A percentile compares a stretch with the other conserved stretches of the same genome.
Evolutionary conservation across 192 early-diverging fungal species (phyloP).

Genomic region (Pilobolus umbonatus): DNA sequence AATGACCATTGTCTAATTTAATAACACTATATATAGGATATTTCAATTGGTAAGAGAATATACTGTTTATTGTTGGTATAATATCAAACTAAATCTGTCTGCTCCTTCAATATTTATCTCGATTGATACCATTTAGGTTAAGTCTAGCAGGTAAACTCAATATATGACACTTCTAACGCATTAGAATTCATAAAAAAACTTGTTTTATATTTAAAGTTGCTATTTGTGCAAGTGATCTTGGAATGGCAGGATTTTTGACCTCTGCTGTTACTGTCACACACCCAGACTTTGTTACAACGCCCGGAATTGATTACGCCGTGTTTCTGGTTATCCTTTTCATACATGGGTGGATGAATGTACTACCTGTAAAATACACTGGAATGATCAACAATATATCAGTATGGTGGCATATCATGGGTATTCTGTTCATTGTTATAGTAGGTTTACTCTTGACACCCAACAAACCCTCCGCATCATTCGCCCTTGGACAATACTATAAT

Average conservation of each 20-base stretch:
- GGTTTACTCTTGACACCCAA: constrained; percentile 6
- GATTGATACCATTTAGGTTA: neutral
- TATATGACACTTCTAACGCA: constrained; percentile 30
- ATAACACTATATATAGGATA: constrained; percentile 30
- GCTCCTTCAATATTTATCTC: neutral
- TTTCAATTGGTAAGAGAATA: constrained; percentile 28
- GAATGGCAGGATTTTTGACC: neutral
- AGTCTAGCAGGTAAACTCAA: constrained; percentile 5
- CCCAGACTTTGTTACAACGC: constrained; percentile 16
- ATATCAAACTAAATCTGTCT: neutral
- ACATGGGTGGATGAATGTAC: constrained; percentile 39
- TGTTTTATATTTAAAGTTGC: constrained; percentile 14
- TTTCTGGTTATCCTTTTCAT: constrained; percentile 42
- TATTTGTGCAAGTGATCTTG: neutral
- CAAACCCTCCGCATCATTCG: constrained; percentile 6
- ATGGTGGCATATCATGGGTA: constrained; percentile 24
- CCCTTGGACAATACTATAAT: constrained; percentile 15
- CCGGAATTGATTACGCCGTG: constrained; percentile 38
- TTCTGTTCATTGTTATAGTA: constrained; percentile 15
- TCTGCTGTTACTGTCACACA: neutral
- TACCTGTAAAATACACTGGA: constrained; percentile 36
- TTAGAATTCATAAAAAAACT: constrained; percentile 34
- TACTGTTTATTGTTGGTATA: too few relatives aligned
- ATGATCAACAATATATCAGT: constrained; percentile 39
- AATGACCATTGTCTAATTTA: too few relatives aligned